A percentile compares a stretch with the other conserved stretches of the same genome.
phyloP scores from a whole-genome alignment of 495 filamentous ascomycete species.

The Penicillium dipodomyicola region DNA sequence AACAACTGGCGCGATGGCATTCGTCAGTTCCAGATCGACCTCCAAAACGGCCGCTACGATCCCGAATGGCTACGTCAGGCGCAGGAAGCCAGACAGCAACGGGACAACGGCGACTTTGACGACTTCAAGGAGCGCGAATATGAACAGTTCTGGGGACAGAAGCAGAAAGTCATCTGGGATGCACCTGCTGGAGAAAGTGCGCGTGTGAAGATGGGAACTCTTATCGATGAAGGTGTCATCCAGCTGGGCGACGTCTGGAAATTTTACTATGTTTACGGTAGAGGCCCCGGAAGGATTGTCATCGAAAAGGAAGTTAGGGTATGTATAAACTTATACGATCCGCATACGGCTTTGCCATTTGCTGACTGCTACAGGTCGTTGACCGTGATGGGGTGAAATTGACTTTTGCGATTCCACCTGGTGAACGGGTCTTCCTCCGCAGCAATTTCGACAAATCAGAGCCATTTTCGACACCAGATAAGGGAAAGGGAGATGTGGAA shows the following conservation, averaged over 20 bases:
- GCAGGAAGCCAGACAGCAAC: constrained; percentile 57
- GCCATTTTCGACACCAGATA: background rate
- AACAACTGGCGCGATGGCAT: constrained; percentile 49
- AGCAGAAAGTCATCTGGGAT: constrained; percentile 45
- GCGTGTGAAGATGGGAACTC: constrained; percentile 46
- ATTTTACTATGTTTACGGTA: constrained; percentile 37
- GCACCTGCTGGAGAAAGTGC: constrained; percentile 49
- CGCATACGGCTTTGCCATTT: background rate
- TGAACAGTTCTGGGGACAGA: constrained; percentile 69
- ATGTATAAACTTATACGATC: constrained; percentile 12
- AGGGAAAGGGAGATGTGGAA: background rate
- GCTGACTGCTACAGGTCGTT: constrained; percentile 33
- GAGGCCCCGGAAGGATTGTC: constrained; percentile 26
- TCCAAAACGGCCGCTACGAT: constrained; percentile 60
- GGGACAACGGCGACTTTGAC: constrained; percentile 68
- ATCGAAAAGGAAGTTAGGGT: constrained; percentile 53
- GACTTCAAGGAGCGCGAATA: constrained; percentile 63
- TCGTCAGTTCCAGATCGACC: constrained; percentile 58
- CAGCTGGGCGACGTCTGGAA: constrained; percentile 52
- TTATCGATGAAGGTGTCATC: constrained; percentile 48
- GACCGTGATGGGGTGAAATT: constrained; percentile 34
- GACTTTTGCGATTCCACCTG: constrained; percentile 46
- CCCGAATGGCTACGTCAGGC: constrained; percentile 66
- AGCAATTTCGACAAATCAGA: constrained; percentile 1
- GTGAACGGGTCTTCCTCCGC: constrained; percentile 41